These are phyloP conservation scores for Camellia lanceoleosa DNA, from an alignment of 148 eudicot species.

Conservation along the genomic window DNA sequence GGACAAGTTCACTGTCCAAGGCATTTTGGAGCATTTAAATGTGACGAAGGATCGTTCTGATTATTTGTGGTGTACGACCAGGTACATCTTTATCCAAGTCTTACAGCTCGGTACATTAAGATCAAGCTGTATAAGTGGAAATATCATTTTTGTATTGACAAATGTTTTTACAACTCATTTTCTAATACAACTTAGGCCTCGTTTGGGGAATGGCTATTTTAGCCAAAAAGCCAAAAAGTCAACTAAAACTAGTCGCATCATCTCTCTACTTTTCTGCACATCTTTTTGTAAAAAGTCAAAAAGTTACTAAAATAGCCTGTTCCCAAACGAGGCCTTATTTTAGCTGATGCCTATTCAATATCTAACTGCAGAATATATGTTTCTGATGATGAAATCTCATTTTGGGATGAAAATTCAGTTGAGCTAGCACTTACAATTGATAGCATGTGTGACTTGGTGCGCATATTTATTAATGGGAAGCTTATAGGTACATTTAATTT, in stretches of 20 bases:
- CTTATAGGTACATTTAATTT: conserved; percentile 49
- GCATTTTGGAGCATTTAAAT: conserved; percentile 82
- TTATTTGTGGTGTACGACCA: conserved; percentile 87
- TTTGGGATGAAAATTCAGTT: conserved; percentile 61
- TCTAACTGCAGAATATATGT: conserved; percentile 55
- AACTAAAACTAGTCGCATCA: too few species aligned
- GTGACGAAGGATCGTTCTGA: conserved; percentile 91
- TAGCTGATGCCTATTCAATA: conserved; percentile 21
- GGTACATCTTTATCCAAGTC: conserved; percentile 35
- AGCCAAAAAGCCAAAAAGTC: too few species aligned
- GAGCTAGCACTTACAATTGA: conserved; percentile 63
- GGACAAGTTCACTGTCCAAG: conserved; percentile 52
- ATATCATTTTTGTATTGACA: background rate
- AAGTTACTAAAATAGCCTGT: too few species aligned
- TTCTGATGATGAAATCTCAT: conserved; percentile 65
- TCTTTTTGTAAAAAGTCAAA: too few species aligned
- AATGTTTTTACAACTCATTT: background rate
- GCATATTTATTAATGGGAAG: conserved; percentile 68
- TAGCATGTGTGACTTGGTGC: conserved; percentile 90
- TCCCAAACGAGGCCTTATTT: too few species aligned
- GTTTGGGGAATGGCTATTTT: too few species aligned
- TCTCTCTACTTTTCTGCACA: too few species aligned
- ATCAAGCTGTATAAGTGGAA: background rate
- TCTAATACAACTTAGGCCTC: background rate
- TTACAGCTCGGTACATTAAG: background rate